phyloP scores from a whole-genome alignment of 2,329 filamentous ascomycete species.

The Drechslerella dactyloides region DNA sequence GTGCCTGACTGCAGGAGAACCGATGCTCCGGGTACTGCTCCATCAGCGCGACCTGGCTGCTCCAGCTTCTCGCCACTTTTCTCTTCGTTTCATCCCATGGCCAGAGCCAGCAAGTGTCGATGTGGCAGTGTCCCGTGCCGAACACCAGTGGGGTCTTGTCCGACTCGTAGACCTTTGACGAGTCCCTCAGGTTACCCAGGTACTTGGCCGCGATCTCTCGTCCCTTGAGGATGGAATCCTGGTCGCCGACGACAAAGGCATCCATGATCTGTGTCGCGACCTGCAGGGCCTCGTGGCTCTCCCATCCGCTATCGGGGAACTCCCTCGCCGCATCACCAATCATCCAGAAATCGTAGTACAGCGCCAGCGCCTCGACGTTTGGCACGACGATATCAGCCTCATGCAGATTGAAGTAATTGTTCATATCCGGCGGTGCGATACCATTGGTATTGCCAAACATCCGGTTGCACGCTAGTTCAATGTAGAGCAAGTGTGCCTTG shows the following conservation, averaged over 20 bases:
- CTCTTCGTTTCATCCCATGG: conserved; percentile 92
- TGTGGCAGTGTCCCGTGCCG: conserved; percentile 94
- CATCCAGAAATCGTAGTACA: conserved; percentile 95
- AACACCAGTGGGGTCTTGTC: conserved; percentile 78
- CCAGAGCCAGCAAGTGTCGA: conserved; percentile 98
- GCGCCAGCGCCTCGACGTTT: conserved; percentile 79
- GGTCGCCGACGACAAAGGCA: conserved; percentile 78
- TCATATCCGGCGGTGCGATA: conserved; percentile 86
- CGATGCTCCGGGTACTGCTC: conserved; percentile 92
- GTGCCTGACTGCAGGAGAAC: conserved; percentile 90
- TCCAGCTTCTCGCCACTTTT: conserved; percentile 95
- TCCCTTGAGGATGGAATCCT: conserved; percentile 77
- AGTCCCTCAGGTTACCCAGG: conserved; percentile 80
- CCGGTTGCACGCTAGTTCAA: conserved; percentile 98
- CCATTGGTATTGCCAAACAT: conserved; percentile 96
- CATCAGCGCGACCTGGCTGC: conserved; percentile 93
- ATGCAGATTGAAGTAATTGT: conserved; percentile 77
- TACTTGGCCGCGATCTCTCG: conserved; percentile 84
- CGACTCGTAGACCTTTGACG: conserved; percentile 79
- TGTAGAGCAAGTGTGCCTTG: conserved; percentile 85
- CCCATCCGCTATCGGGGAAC: conserved; percentile 82
- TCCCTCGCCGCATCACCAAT: conserved; percentile 90
- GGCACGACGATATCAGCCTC: conserved; percentile 87
- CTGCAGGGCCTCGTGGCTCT: conserved; percentile 75
- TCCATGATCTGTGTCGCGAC: conserved; percentile 89